Base-by-base conservation (phyloP, 1,284 basidiomycete genomes). In the Singerocomus rubriflavus region DNA sequence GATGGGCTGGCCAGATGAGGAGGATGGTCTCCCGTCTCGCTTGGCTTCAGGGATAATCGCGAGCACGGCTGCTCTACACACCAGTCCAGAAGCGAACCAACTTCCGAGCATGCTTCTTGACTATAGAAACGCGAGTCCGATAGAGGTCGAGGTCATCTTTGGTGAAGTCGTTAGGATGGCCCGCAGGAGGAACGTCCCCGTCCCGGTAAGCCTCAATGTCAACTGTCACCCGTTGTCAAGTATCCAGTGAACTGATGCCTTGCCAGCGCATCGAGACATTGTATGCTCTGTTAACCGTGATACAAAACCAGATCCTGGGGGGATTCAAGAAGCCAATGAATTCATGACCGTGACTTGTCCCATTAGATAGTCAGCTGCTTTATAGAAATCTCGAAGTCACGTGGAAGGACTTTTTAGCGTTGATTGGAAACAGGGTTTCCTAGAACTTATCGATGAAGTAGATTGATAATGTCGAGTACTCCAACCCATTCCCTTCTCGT, bases 121-220 rank as follows among this genome's bases (percentile, higher is more conserved):
- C 62, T 69, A 74, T 35, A 73, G 79, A 55, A 71, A 68, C 16
- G 76, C 73, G 4, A 69, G 70, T 37, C 82, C 85, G 9, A 78
- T 85, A 51, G 84, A 87, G 64, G 77, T 86, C 0, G 83, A 85
- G 59, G 81, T 75, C 13, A 82, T 86, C 50, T 59, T 85, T 11
- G 84, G 84, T 1, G 78, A 82, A 44, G 76, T 84, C 1, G 74
- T 85, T 11, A 68, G 77, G 35, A 70, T 79, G 64, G 84, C 79
- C 0, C 71, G 66, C 53, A 69, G 71, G 39, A 64, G 67, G 34
- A 68, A 68, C 3, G 73, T 85, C 4, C 62, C 71, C 6, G 65
- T 81, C 34, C 83, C 82, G 31, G 82, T 84, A 55, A 70, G 79
- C 8, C 49, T 21, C 21, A 21, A 21, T 21, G 21, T 36, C n/a